Evolutionary conservation across 1,284 basidiomycete species (phyloP).

Genomic region (Polyporus tsugae): DNA sequence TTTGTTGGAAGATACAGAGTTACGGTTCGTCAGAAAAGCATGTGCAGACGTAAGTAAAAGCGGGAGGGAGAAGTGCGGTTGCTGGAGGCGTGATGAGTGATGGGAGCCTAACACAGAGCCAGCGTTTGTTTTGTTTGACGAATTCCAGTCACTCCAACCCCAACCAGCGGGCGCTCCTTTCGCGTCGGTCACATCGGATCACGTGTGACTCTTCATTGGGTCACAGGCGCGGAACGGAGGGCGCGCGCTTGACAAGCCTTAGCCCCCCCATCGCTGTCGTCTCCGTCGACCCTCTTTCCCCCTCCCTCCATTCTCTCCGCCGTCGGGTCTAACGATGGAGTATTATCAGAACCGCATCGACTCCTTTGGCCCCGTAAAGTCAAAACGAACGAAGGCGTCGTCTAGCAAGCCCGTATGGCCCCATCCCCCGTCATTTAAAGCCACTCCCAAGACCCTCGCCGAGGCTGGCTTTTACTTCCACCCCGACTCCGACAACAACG

Average conservation of each 20-base stretch:
- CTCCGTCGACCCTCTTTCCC: conserved; percentile 12
- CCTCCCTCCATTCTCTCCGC: conserved; percentile 7
- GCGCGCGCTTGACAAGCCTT: conserved; percentile 19
- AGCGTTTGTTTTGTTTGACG: conserved; percentile 1
- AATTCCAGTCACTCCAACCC: neutral
- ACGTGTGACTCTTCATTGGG: conserved; percentile 15
- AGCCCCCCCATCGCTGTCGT: conserved; percentile 12
- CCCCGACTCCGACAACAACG: conserved; percentile 66
- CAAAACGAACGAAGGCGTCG: conserved; percentile 52
- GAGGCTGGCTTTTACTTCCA: conserved; percentile 86
- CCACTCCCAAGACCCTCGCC: conserved; percentile 76
- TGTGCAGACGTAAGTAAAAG: neutral
- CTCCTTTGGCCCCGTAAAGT: conserved; percentile 58
- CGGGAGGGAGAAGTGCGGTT: neutral
- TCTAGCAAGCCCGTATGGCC: conserved; percentile 62
- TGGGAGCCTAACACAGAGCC: neutral
- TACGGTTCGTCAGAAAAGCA: neutral
- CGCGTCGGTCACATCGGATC: conserved; percentile 29
- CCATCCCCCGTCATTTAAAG: conserved; percentile 63
- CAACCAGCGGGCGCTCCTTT: neutral
- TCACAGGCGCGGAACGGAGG: conserved; percentile 24
- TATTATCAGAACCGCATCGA: conserved; percentile 61
- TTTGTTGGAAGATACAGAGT: neutral
- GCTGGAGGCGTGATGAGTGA: neutral
- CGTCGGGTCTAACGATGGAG: conserved; percentile 55